Conservation (phyloP, 192 early-diverging fungal species). For the Haplosporangium gracile region DNA sequence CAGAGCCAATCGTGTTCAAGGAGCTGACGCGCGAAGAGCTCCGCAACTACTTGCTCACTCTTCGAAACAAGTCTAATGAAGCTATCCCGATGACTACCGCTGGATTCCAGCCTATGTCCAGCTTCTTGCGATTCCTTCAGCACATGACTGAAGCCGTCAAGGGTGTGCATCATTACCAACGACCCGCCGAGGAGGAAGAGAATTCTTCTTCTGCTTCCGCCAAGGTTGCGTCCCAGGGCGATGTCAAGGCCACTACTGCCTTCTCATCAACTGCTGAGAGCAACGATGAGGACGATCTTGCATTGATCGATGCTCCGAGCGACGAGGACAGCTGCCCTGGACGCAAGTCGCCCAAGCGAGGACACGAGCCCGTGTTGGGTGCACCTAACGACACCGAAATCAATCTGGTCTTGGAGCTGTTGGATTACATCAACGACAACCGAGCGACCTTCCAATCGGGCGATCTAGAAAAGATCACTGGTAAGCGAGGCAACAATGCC, state of each 20-base stretch:
- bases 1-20: conserved; percentile 14
- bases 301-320: neutral
- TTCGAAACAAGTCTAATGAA: neutral
- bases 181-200: no score
- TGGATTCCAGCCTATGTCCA: neutral
- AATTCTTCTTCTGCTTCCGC: neutral
- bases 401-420: conserved; percentile 26
- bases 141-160: neutral
- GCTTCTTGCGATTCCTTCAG: neutral
- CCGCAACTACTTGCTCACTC: conserved; percentile 15
- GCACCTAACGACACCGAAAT: conserved; percentile 37
- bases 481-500: conserved; percentile 15
- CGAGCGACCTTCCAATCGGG: conserved; percentile 42
- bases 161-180: neutral
- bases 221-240: no score
- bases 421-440: conserved; percentile 39
- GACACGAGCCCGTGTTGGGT: conserved; percentile 1
- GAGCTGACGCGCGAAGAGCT: conserved; percentile 11
- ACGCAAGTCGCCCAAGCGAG: neutral
- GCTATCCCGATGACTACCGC: neutral
- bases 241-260: no score
- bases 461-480: conserved; percentile 48
- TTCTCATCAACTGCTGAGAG: neutral
- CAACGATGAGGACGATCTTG: neutral
- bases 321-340: neutral